Evolutionary conservation across 1,284 basidiomycete genomes (phyloP), one percentile per base, ranked within the genome.

Genomic region (Entoloma clypeatum): DNA sequence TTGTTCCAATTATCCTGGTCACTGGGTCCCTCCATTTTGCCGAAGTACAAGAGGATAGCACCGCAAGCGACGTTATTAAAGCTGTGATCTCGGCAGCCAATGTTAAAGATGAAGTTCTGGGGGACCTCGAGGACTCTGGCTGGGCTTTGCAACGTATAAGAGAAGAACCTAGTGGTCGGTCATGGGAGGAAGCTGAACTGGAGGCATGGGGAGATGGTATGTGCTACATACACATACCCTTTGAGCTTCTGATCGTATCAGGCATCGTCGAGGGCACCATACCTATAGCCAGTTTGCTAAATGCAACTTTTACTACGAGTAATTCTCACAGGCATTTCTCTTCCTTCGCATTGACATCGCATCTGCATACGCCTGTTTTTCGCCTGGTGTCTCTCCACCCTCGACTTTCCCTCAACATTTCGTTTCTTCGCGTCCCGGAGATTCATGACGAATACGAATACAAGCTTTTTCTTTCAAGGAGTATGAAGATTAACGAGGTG

Each of bases 361-460:
- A 86, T 57, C 66, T 87, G 9, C 82, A 86, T 57, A 69, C 71
- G 2, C 81, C 86, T 9, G 62, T 71, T 7, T 59, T 91, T 24
- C 81, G 86, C 4, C 67, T 92, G 17, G 79, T 92, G 1, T 86
- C 84, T 2, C 68, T 81, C 3, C 77, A 88, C 57, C 74, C 79
- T 2, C 62, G 69, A 10, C 71, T 89, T 17, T 72, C 70, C 4
- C 41, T 83, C 3, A 62, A 67, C 2, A 54, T 86, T 26, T 61
- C 71, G 0, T 89, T 90, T 58, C 61, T 73, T 29, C 81, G 86
- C 40, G 77, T 92, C 14, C 87, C 86, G 1, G 85, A 89, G 58
- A 77, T 92, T 43, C 77, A 83, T 44, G 88, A 91, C 54, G 79
- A 70, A 2, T 87, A 82, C 52, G 56, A 68, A 50, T 81, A 81